Evolutionary conservation across 2,329 filamentous ascomycete species (phyloP).

Genomic region (Xylariales sp.): DNA sequence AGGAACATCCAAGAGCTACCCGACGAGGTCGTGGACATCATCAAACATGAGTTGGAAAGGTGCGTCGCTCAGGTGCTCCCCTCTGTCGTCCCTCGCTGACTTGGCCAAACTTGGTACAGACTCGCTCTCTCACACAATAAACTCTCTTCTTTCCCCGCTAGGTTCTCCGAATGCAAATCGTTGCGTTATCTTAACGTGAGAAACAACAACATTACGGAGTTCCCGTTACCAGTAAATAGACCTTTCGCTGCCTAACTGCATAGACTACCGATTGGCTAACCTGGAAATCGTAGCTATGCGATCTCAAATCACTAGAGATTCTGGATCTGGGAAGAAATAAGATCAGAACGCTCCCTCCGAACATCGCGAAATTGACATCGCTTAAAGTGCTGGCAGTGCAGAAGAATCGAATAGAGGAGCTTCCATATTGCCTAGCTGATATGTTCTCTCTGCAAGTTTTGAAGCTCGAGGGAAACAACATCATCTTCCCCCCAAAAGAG

Average conservation of each 20-base stretch:
- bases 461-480: constrained; percentile 83
- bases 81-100: neutral
- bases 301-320: constrained; percentile 83
- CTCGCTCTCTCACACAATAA: constrained; percentile 79
- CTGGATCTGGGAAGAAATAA: constrained; percentile 89
- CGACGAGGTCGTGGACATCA: constrained; percentile 69
- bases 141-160: constrained; percentile 61
- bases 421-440: constrained; percentile 80
- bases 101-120: constrained; percentile 36
- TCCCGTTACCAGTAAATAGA: constrained; percentile 48
- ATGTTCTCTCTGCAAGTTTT: constrained; percentile 86
- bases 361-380: constrained; percentile 75
- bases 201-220: constrained; percentile 67
- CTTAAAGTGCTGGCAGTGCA: constrained; percentile 85
- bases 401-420: constrained; percentile 78
- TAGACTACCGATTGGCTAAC: no score
- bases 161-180: constrained; percentile 72
- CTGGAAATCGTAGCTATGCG: constrained; percentile 82
- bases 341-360: constrained; percentile 69
- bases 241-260: no score
- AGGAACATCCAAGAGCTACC: constrained; percentile 68
- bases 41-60: constrained; percentile 70
- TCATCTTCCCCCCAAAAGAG: constrained; percentile 72
- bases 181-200: constrained; percentile 76
- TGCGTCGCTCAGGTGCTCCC: constrained; percentile 30